Base-by-base conservation (phyloP, 148 eudicot genomes). In the Agrostemma githago region DNA sequence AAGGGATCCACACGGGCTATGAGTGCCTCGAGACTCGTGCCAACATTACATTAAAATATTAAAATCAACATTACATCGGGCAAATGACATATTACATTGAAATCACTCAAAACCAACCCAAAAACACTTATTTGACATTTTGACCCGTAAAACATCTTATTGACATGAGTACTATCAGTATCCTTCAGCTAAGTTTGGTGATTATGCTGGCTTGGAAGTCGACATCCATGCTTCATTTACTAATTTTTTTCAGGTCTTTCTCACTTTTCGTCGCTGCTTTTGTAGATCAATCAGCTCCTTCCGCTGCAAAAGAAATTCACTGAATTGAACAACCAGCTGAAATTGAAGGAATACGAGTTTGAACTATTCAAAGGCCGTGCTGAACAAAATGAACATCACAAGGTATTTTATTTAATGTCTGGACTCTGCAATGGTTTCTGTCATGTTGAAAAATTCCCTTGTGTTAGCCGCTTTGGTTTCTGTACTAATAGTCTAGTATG, bases 321-420 rank as follows among this genome's bases (percentile, higher is more conserved):
- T 60, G 92, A 89, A 72, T 84, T 95, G 17, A 92, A 79, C 83
- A 79, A 85, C 73, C 88, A 92, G 82, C 79, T 95, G 81, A 96
- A 87, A 74, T 82, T 95, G 72, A 89, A 92, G 84, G 90, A 88
- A 42, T 86, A 95, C 79, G 99, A 95, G 44, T 96, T 95, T 37
- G 89, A 90, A 73, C 78, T 95, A 60, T 89, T 84, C 79, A 86
- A 89, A 77, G 88, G 85, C 48, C 87, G 97, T 76, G 96, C 90
- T 75, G 89, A 90, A 77, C 99, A 92, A 81, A 92, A 90, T 84
- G 99, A 92, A 84, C 96, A 95, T 81, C 99, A 92, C 80, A 92
- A 92, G 97, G 99, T 92, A 80, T 66, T 51, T 19, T 19, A 34
- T 66, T 72, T 83, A 72, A 8, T 38, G 44, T 72, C 64, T 20